A percentile compares a stretch with the other conserved stretches of the same genome.
These are phyloP conservation scores for Nematodospora valgi DNA, from an alignment of 805 yeast species.

Conservation along the genomic window DNA sequence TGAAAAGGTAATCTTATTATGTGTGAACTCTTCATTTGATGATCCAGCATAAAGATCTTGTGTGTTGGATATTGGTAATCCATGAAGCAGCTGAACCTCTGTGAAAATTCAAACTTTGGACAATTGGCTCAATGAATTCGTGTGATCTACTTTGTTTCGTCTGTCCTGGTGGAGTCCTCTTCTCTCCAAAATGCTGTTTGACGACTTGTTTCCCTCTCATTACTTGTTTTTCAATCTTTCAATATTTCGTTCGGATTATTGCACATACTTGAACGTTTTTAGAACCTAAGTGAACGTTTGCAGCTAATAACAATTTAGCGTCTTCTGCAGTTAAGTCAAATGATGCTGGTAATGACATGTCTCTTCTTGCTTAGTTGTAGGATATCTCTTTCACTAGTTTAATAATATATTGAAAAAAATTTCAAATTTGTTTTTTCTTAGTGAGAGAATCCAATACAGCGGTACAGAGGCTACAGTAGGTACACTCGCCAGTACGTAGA, in stretches of 20 bases:
- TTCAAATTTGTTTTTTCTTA: conserved; percentile 4
- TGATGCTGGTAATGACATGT: conserved; percentile 82
- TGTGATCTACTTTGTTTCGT: too few relatives aligned
- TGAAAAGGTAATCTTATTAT: background rate
- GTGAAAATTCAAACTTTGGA: too few relatives aligned
- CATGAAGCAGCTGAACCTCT: background rate
- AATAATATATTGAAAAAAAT: too few relatives aligned
- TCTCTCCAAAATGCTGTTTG: too few relatives aligned
- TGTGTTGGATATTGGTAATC: conserved; percentile 2
- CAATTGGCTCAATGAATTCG: too few relatives aligned
- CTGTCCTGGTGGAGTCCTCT: too few relatives aligned
- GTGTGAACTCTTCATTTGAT: background rate
- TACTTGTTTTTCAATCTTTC: background rate
- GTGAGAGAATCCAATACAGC: too few relatives aligned
- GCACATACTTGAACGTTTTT: conserved; percentile 96
- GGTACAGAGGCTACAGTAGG: too few relatives aligned
- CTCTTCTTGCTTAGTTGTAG: conserved; percentile 10
- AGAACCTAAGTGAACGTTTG: conserved; percentile 99
- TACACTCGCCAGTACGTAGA: too few relatives aligned
- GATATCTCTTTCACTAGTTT: too few relatives aligned
- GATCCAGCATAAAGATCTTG: background rate
- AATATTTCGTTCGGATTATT: background rate
- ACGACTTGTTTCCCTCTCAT: background rate
- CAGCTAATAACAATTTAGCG: conserved; percentile 98
- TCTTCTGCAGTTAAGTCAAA: conserved; percentile 95